Percentiles rank a stretch among this genome's conserved stretches.
Evolutionary conservation across 805 yeast species (phyloP).

Genomic region (Kodamaea lidongshanica): DNA sequence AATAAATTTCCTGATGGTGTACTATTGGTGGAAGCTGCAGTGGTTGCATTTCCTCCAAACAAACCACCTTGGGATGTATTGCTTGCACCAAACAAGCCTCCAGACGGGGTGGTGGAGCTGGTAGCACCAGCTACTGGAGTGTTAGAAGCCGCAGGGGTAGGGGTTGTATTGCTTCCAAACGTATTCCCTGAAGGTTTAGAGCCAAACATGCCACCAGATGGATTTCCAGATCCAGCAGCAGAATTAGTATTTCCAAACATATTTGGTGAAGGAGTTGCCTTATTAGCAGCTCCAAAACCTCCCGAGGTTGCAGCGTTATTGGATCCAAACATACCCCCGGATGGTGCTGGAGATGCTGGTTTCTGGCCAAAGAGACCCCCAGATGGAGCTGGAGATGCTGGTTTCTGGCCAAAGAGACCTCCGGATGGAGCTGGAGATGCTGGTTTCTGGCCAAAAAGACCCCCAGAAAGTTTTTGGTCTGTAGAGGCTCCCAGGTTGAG

Average conservation of each 20-base stretch:
- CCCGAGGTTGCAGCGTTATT: not conserved
- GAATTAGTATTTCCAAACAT: slow-evolving; percentile 2
- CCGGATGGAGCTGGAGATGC: too few relatives aligned
- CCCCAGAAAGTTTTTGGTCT: too few relatives aligned
- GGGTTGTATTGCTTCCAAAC: not conserved
- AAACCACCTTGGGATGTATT: not conserved
- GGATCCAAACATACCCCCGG: slow-evolving; percentile 1
- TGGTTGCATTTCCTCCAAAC: slow-evolving; percentile 1
- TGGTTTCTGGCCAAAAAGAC: too few relatives aligned
- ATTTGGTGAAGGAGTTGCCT: slow-evolving; percentile 1
- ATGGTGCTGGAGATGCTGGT: slow-evolving; percentile 1
- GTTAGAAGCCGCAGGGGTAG: slow-evolving; percentile 7
- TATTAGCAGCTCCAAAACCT: slow-evolving; percentile 1
- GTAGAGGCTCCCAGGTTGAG: too few relatives aligned
- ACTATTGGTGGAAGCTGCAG: slow-evolving; percentile 1
- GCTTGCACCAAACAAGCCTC: slow-evolving; percentile 7
- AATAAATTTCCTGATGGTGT: too few relatives aligned
- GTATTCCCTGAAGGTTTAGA: not conserved
- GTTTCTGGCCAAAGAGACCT: too few relatives aligned
- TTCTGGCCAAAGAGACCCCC: slow-evolving; percentile 4
- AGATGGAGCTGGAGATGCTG: slow-evolving; percentile 2
- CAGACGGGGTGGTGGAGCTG: slow-evolving; percentile 1
- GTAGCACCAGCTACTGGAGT: slow-evolving; percentile 6
- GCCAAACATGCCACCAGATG: not conserved
- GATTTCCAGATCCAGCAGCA: not conserved